phyloP scores from a whole-genome alignment of 495 filamentous ascomycete genomes.

The Podospora fimiseda region DNA sequence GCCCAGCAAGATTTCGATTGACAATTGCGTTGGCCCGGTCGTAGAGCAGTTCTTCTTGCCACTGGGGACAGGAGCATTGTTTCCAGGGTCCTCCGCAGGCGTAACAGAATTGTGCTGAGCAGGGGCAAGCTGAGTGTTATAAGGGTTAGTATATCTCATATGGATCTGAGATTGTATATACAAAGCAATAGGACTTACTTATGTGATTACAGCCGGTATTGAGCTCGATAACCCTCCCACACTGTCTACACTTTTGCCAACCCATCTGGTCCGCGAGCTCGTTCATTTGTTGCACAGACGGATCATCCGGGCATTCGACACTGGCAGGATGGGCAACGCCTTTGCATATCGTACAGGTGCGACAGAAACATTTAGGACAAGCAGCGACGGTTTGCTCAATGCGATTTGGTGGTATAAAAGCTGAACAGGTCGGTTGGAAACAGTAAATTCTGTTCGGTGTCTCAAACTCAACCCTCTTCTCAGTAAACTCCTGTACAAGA shows the following conservation, averaged over 20 bases:
- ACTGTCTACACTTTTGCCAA: conserved; percentile 40
- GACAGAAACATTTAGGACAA: conserved; percentile 33
- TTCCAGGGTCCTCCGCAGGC: conserved; percentile 48
- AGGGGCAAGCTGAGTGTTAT: conserved; percentile 36
- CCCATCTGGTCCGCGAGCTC: conserved; percentile 28
- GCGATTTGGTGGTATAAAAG: conserved; percentile 33
- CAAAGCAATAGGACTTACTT: no score
- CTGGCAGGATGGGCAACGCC: conserved; percentile 26
- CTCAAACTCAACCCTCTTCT: conserved; percentile 41
- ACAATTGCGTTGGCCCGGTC: conserved; percentile 8
- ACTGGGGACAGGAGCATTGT: conserved; percentile 36
- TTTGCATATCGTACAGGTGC: conserved; percentile 47
- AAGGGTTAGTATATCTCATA: no score
- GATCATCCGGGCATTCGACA: conserved; percentile 38
- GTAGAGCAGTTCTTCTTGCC: conserved; percentile 10
- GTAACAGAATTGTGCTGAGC: conserved; percentile 54
- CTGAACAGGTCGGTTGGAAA: conserved; percentile 32
- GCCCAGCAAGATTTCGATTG: neutral
- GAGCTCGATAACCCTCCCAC: conserved; percentile 36
- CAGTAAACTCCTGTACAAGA: conserved; percentile 26
- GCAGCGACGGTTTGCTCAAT: conserved; percentile 32
- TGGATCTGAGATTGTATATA: no score
- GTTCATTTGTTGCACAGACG: conserved; percentile 27
- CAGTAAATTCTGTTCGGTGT: conserved; percentile 47
- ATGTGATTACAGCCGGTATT: conserved; percentile 44